Evolutionary conservation across 805 yeast species (phyloP).

Genomic region (Clavispora fructus): DNA sequence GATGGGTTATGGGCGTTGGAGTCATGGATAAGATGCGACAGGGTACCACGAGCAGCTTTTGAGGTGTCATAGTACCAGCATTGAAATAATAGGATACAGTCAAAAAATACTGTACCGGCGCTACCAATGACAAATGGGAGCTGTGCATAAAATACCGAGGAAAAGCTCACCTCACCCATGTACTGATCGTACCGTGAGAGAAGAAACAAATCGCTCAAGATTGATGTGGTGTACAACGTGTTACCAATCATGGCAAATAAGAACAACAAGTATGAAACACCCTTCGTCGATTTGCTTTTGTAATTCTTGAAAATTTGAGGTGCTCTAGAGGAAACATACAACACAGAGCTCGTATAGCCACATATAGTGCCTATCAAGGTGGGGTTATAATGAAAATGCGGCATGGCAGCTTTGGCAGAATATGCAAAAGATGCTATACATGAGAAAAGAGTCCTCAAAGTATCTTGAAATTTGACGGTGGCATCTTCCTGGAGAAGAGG

Average conservation of each 20-base stretch:
- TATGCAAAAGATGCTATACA: neutral
- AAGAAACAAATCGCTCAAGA: slow-evolving; percentile 26
- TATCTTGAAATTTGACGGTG: neutral
- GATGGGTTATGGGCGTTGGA: neutral
- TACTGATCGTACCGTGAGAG: slow-evolving; percentile 12
- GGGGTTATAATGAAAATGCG: slow-evolving; percentile 2
- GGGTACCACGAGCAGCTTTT: neutral
- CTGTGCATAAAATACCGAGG: slow-evolving; percentile 13
- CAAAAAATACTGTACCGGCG: slow-evolving; percentile 23
- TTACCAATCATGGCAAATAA: slow-evolving; percentile 34
- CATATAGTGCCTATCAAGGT: slow-evolving; percentile 21
- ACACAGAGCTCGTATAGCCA: slow-evolving; percentile 31
- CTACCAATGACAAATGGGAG: slow-evolving; percentile 18
- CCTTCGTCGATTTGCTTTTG: slow-evolving; percentile 25
- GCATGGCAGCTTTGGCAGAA: neutral
- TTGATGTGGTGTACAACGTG: slow-evolving; percentile 29
- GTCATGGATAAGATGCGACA: neutral
- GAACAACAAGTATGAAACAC: slow-evolving; percentile 30
- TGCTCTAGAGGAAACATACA: slow-evolving; percentile 28
- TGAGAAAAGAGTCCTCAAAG: neutral
- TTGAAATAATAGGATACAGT: slow-evolving; percentile 29
- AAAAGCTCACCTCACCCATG: slow-evolving; percentile 9
- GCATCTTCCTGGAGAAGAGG: neutral
- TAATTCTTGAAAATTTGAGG: slow-evolving; percentile 35
- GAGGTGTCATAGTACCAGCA: slow-evolving; percentile 20